Evolutionary conservation across 1,284 basidiomycete genomes (phyloP), one percentile per base, ranked within the genome.

Genomic region (Thecaphora frezii): DNA sequence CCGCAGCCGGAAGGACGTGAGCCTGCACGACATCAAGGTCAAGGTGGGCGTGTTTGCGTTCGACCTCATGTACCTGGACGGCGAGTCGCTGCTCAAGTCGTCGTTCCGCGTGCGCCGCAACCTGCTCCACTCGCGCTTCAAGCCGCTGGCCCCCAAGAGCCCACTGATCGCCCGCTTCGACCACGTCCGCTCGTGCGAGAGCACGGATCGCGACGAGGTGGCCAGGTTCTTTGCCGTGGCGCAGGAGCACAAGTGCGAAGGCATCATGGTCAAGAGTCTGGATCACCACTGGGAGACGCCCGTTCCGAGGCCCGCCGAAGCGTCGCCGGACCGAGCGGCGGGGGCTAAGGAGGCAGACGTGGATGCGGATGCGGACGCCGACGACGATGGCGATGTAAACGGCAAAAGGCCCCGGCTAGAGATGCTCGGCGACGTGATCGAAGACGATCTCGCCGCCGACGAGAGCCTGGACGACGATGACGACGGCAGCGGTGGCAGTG

Each of bases 251-350:
- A 87, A 87, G 54, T 91, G 89, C 58, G 93, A 97, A 79, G 93
- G 93, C 5, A 83, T 96, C 66, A 94, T 97, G 92, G 85, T 96
- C 74, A 97, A 96, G 82, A 88, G 91, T 21, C 69, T 84, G 54
- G 80, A 81, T 43, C 58, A 73, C 44, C 73, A 66, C 37, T 69
- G 60, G 64, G 64, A 62, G 41, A 45, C 46, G 26, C 49, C 51
- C 14, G 49, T 48, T 9, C 23, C 30, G 45, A 46, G 42, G 43
- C 16, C 36, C 24, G 36, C 40, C 42, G 40, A 42, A 21, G 53
- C 12, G 37, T 12, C 19, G 14, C 28, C 13, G n/a, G 5, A 13
- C 47, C 5, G 9, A 21, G n/a, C 24, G 21, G 25, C 37, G 4
- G 46, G 41, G 21, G 23, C 23, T 38, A 33, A n/a, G n/a, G 14